Percentiles rank a stretch among this genome's conserved stretches.
phyloP scores from a whole-genome alignment of 192 early-diverging fungal genomes.

The Entrophospora sp. region DNA sequence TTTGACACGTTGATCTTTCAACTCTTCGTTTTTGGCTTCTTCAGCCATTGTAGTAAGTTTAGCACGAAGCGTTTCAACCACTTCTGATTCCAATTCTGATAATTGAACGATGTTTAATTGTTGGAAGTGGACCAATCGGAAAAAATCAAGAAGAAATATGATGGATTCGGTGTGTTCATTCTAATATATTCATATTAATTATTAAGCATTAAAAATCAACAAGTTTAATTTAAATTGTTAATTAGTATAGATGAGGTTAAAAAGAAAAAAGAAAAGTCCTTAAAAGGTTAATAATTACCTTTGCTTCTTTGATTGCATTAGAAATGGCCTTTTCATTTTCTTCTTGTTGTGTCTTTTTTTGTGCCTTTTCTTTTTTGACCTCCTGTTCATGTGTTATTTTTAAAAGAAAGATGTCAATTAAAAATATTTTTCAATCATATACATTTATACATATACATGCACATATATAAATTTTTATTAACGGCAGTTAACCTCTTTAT shows the following conservation, averaged over 20 bases:
- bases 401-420: background rate
- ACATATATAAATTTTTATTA: background rate
- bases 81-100: background rate
- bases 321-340: slow-evolving; percentile 11
- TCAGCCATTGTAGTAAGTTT: background rate
- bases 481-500: background rate
- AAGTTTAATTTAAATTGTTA: no score
- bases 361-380: background rate
- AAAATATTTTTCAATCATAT: background rate
- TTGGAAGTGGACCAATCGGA: slow-evolving; percentile 3
- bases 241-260: no score
- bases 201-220: background rate
- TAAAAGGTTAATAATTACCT: background rate
- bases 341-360: slow-evolving; percentile 2
- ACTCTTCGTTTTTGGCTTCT: background rate
- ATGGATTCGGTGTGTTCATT: background rate
- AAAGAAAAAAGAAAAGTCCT: background rate
- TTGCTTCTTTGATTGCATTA: slow-evolving; percentile 1
- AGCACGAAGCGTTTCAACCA: background rate
- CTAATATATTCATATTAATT: background rate
- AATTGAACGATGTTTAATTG: background rate
- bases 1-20: background rate
- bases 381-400: background rate
- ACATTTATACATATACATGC: background rate
- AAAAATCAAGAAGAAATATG: slow-evolving; percentile 3